These are phyloP conservation scores for Pterulicium gracile DNA, from an alignment of 1,284 basidiomycete species.

Conservation along the genomic window DNA sequence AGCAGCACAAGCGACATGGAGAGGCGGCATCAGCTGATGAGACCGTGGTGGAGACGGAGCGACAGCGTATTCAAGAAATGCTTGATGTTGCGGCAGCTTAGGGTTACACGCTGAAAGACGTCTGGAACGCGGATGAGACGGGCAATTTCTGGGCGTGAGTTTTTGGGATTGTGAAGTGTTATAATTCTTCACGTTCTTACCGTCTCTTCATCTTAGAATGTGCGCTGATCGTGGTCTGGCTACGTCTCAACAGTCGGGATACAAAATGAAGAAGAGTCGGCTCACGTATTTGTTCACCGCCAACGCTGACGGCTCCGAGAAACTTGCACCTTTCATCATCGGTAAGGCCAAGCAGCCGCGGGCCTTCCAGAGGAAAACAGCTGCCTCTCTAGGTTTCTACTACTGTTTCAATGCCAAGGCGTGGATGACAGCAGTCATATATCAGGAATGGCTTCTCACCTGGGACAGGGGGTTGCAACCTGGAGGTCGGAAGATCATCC, in stretches of 20 bases:
- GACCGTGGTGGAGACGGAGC: constrained; percentile 14
- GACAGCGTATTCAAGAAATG: constrained; percentile 12
- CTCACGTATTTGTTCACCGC: constrained; percentile 19
- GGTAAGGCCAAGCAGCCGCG: constrained; percentile 17
- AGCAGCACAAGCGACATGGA: constrained; percentile 18
- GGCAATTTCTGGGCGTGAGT: constrained; percentile 21
- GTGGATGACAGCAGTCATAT: constrained; percentile 22
- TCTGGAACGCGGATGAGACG: constrained; percentile 27
- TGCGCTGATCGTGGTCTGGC: constrained; percentile 14
- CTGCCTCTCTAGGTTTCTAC: constrained; percentile 17
- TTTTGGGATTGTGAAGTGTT: constrained; percentile 3
- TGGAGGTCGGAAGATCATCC: constrained; percentile 15
- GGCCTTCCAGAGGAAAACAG: constrained; percentile 15
- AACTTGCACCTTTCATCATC: constrained; percentile 18
- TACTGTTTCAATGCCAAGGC: constrained; percentile 21
- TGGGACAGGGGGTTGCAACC: constrained; percentile 15
- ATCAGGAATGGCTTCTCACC: constrained; percentile 16
- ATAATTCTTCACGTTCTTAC: no score
- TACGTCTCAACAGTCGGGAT: constrained; percentile 12
- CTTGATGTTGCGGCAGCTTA: constrained; percentile 13
- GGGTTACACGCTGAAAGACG: constrained; percentile 18
- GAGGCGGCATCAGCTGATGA: constrained; percentile 19
- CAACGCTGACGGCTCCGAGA: constrained; percentile 22
- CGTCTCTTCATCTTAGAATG: constrained; percentile 8
- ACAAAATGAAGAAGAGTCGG: constrained; percentile 16